Evolutionary conservation across 768 basidiomycete genomes (phyloP).

Genomic region (Calocera viscosa): DNA sequence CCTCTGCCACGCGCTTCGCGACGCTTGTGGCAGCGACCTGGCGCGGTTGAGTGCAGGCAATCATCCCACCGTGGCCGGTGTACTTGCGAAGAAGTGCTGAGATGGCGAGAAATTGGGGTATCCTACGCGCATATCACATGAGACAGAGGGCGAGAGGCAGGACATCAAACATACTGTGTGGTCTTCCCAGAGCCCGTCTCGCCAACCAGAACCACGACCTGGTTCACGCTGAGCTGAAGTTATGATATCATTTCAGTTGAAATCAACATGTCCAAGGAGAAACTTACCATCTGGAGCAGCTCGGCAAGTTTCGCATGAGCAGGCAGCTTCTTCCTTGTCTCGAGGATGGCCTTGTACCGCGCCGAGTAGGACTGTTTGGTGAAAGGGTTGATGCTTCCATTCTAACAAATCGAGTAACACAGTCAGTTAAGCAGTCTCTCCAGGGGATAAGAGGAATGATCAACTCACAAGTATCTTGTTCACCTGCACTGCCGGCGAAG

Average conservation of each 20-base stretch:
- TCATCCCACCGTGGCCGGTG: constrained; percentile 84
- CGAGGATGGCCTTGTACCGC: constrained; percentile 77
- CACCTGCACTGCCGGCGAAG: too few species aligned
- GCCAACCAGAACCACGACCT: constrained; percentile 51
- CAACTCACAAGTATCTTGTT: constrained; percentile 53
- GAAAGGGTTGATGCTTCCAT: constrained; percentile 76
- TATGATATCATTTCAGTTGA: constrained; percentile 22
- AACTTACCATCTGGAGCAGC: constrained; percentile 77
- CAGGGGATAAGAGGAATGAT: not conserved
- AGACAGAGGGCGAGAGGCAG: constrained; percentile 17
- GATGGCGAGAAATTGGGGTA: constrained; percentile 91
- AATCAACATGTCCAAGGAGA: too few species aligned
- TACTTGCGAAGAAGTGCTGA: too few species aligned
- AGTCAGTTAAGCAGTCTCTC: not conserved
- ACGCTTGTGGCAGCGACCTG: constrained; percentile 97
- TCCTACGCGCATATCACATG: constrained; percentile 36
- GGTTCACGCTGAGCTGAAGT: constrained; percentile 14
- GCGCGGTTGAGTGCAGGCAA: constrained; percentile 94
- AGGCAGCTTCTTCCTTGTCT: constrained; percentile 73
- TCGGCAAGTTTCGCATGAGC: constrained; percentile 88
- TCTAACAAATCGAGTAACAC: constrained; percentile 36
- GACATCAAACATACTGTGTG: constrained; percentile 64
- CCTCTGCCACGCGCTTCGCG: constrained; percentile 95
- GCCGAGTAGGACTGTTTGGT: constrained; percentile 63
- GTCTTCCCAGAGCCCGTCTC: constrained; percentile 96